Conservation (phyloP, 805 yeast genomes). For the Metschnikowia orientalis region DNA sequence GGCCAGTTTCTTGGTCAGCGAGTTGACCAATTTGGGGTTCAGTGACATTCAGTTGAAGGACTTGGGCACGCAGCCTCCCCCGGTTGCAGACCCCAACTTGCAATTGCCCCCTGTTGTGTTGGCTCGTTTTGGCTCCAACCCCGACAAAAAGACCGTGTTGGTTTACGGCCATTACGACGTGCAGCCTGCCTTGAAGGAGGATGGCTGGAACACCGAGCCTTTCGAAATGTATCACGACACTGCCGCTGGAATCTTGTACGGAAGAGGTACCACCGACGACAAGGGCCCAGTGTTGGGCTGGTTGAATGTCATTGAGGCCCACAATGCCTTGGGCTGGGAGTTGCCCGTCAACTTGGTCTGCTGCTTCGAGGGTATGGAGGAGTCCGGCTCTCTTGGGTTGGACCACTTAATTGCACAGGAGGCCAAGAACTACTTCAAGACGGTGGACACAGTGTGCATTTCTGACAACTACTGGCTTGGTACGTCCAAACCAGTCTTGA, state of each 20-base stretch:
- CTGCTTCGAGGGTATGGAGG: slow-evolving; percentile 99
- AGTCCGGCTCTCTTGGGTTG: slow-evolving; percentile 89
- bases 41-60: slow-evolving; percentile 76
- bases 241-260: slow-evolving; percentile 69
- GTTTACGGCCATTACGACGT: slow-evolving; percentile 98
- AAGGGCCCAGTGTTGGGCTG: slow-evolving; percentile 98
- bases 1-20: slow-evolving; percentile 74
- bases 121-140: slow-evolving; percentile 79
- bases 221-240: slow-evolving; percentile 58
- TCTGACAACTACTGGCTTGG: slow-evolving; percentile 99
- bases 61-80: slow-evolving; percentile 90
- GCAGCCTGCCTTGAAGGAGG: slow-evolving; percentile 89
- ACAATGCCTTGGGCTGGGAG: slow-evolving; percentile 74
- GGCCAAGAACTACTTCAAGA: slow-evolving; percentile 74
- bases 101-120: slow-evolving; percentile 93
- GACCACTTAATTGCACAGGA: slow-evolving; percentile 79
- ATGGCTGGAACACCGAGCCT: slow-evolving; percentile 96
- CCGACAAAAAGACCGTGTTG: slow-evolving; percentile 79
- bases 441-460: slow-evolving; percentile 91
- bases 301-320: slow-evolving; percentile 92
- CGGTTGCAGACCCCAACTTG: slow-evolving; percentile 61
- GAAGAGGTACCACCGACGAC: slow-evolving; percentile 96
- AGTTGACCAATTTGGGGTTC: slow-evolving; percentile 72
- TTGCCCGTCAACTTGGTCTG: slow-evolving; percentile 89
- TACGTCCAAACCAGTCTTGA: slow-evolving; percentile 91